Evolutionary conservation across 345 rosid species (phyloP).

Genomic region (Zanthoxylum bungeanum): DNA sequence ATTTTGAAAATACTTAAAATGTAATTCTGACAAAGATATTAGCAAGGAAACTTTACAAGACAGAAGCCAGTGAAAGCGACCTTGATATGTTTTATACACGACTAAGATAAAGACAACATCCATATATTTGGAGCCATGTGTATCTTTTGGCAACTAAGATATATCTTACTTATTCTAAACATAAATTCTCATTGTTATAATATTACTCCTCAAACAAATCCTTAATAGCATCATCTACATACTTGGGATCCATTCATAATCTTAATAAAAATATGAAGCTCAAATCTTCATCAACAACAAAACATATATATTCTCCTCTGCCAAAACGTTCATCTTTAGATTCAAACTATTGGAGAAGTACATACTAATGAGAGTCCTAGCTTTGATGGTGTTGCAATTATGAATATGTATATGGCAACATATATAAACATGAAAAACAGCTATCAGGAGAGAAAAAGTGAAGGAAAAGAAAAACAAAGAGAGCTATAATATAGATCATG

Average conservation of each 20-base stretch:
- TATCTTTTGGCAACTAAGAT: not conserved
- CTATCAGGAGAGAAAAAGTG: too few relatives aligned
- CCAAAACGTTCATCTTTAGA: not conserved
- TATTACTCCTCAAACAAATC: not conserved
- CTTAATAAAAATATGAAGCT: not conserved
- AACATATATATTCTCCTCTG: not conserved
- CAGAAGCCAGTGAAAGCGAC: not conserved
- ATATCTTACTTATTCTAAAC: not conserved
- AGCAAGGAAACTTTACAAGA: not conserved
- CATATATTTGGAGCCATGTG: not conserved
- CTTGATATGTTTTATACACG: not conserved
- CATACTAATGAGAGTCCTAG: not conserved
- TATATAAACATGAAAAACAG: not conserved
- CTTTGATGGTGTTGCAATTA: not conserved
- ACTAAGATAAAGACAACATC: not conserved
- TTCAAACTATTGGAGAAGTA: not conserved
- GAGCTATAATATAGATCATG: constrained; percentile 8
- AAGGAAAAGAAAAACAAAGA: not conserved
- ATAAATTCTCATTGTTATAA: not conserved
- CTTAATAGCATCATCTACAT: not conserved
- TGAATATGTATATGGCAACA: not conserved
- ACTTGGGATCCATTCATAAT: not conserved
- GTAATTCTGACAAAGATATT: not conserved
- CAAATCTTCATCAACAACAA: too few relatives aligned
- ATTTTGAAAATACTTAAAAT: not conserved